Base-by-base conservation (phyloP, 2,329 filamentous ascomycete species). In the Ceratocystis papillata region DNA sequence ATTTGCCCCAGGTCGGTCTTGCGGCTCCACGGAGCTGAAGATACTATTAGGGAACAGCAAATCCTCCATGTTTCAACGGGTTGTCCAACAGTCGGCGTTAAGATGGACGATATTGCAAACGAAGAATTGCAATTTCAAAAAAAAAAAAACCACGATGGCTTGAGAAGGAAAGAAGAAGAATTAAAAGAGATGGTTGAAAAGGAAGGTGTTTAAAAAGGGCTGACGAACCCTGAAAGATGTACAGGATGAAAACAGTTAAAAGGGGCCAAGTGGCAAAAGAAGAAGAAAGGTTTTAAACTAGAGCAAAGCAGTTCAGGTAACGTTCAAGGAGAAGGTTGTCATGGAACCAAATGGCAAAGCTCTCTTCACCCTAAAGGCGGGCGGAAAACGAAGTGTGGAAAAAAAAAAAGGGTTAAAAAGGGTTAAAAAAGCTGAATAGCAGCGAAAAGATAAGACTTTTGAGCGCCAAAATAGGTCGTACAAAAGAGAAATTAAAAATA, bases 11-110 rank as follows among this genome's bases (percentile, higher is more conserved):
- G 46, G 45, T 28, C 12, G 48, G 64, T 67, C 45, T 60, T n/a
- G 41, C 20, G 8, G 50, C 50, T 25, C 37, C 10, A 3, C 1
- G 25, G 28, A 46, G 46, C 30, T 25, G 50, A 20, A 65, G 41
- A 30, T 48, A 10, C 17, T 3, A 41, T 4, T 1, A 12, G 1
- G 62, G 65, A 44, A 63, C 6, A 55, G 45, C 6, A 45, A 64
- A 45, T 68, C 69, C 65, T 50, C 66, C 66, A 69, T 67, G 70
- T 65, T 70, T 72, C 71, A 71, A 63, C 50, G 67, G 71, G 69
- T 63, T 74, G 72, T 71, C 72, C 73, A 71, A 74, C 72, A 71
- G 72, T 74, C 73, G 73, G 73, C 73, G 70, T 74, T 74, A 69
- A 70, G 73, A 74, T 71, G 73, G 72, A 71, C 73, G 72, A 68